A percentile compares a stretch with the other conserved stretches of the same genome.
These are phyloP conservation scores for Brassica nigra DNA, from an alignment of 345 rosid species.

Conservation along the genomic window DNA sequence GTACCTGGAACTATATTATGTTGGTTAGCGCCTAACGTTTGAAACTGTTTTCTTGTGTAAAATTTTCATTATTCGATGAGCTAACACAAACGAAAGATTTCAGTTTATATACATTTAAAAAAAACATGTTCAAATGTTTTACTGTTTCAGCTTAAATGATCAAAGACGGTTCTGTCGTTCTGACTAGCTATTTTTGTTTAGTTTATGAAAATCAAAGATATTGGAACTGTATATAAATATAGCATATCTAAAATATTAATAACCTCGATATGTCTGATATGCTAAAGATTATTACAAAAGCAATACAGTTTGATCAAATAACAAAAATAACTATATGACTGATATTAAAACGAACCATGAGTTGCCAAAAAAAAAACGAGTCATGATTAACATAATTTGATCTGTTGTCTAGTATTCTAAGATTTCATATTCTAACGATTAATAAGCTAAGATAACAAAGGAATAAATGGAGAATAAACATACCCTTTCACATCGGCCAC, in stretches of 20 bases:
- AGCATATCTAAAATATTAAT: neutral
- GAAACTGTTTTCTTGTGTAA: neutral
- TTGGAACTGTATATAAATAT: neutral
- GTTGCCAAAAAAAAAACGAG: neutral
- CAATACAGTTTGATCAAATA: neutral
- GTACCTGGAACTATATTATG: neutral
- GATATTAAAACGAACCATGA: neutral
- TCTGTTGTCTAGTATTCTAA: neutral
- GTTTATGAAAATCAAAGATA: neutral
- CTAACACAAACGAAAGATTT: neutral
- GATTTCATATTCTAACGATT: neutral
- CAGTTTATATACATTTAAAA: neutral
- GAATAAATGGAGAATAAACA: neutral
- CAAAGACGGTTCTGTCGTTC: neutral
- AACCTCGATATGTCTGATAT: neutral
- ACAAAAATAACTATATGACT: neutral
- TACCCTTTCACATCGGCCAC: conserved; percentile 83
- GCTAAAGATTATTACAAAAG: neutral
- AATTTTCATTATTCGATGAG: neutral
- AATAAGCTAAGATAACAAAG: neutral
- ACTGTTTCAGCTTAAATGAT: neutral
- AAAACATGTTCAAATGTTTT: neutral
- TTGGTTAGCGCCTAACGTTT: neutral
- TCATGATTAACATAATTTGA: neutral
- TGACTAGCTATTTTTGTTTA: neutral